These are phyloP conservation scores for Boletus barrowsii DNA, from an alignment of 768 basidiomycete species.

Conservation along the genomic window DNA sequence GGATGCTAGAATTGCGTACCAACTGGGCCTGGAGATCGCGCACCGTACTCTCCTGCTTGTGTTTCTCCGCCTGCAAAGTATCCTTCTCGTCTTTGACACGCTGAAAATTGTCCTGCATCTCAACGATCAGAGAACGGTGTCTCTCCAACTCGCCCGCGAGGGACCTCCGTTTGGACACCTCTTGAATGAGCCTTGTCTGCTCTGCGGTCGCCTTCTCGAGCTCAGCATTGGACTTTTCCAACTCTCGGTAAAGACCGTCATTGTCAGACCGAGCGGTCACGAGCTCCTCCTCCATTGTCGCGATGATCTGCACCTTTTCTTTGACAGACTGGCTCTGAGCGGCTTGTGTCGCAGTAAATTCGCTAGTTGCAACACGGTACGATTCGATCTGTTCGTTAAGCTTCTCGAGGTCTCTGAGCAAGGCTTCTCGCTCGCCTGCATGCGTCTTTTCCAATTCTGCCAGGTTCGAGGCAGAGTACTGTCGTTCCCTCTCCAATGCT, in stretches of 20 bases:
- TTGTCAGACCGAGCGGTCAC: conserved; percentile 37
- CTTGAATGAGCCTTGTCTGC: conserved; percentile 62
- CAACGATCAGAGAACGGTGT: conserved; percentile 71
- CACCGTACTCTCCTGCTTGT: conserved; percentile 61
- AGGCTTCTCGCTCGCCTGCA: conserved; percentile 22
- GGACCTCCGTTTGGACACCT: conserved; percentile 72
- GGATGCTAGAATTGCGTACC: conserved; percentile 45
- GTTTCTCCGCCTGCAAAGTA: conserved; percentile 67
- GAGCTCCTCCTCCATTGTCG: conserved; percentile 50
- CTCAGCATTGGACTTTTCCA: conserved; percentile 53
- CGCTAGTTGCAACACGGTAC: conserved; percentile 46
- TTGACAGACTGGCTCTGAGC: conserved; percentile 46
- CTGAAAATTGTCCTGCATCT: conserved; percentile 75
- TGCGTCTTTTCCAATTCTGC: conserved; percentile 17
- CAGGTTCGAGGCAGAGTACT: conserved; percentile 20
- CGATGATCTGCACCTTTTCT: conserved; percentile 49
- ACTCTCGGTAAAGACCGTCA: conserved; percentile 39
- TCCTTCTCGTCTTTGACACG: conserved; percentile 83
- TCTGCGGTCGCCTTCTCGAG: conserved; percentile 56
- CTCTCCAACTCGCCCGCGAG: conserved; percentile 72
- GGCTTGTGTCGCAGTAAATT: conserved; percentile 34
- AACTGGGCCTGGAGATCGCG: conserved; percentile 78
- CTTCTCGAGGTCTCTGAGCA: conserved; percentile 47
- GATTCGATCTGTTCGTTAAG: conserved; percentile 52
- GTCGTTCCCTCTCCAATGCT: conserved; percentile 27